Percentiles rank a stretch among this genome's conserved stretches.
phyloP scores from a whole-genome alignment of 2,329 filamentous ascomycete genomes.

The Xylaria sp. region DNA sequence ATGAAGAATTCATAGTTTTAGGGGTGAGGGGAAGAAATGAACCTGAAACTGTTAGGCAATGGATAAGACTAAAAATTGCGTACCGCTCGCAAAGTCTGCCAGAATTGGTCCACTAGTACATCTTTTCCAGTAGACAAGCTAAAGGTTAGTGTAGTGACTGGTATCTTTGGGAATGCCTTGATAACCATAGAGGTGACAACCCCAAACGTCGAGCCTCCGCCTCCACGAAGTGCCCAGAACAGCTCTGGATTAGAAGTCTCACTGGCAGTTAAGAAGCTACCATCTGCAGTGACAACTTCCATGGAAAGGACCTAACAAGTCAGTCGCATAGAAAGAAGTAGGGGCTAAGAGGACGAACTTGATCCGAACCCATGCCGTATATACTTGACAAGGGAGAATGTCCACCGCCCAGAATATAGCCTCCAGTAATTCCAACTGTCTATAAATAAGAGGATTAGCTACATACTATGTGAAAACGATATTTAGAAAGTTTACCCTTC shows the following conservation, averaged over 20 bases:
- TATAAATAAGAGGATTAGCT: conserved; percentile 21
- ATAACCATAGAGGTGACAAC: conserved; percentile 58
- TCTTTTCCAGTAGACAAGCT: conserved; percentile 40
- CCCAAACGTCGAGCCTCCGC: conserved; percentile 58
- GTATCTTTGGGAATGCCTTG: conserved; percentile 50
- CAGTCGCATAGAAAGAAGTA: conserved; percentile 6
- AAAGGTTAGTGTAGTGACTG: conserved; percentile 49
- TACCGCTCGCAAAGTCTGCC: conserved; percentile 45
- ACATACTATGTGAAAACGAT: neutral
- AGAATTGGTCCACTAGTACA: conserved; percentile 50
- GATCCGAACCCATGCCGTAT: conserved; percentile 63
- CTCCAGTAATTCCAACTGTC: conserved; percentile 64
- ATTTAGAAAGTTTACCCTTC: conserved; percentile 37
- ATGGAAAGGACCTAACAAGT: conserved; percentile 56
- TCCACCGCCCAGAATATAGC: conserved; percentile 62
- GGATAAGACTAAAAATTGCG: neutral
- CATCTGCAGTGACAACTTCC: conserved; percentile 62
- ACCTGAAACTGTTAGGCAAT: conserved; percentile 18
- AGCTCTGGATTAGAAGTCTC: conserved; percentile 59
- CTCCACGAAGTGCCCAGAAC: conserved; percentile 64
- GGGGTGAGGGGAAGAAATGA: neutral
- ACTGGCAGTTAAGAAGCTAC: conserved; percentile 57
- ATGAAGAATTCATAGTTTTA: neutral
- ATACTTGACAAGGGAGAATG: conserved; percentile 64
- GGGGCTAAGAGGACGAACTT: conserved; percentile 43